Conservation (phyloP, 202 grass and related monocot species). For the Miscanthus sacchariflorus region DNA sequence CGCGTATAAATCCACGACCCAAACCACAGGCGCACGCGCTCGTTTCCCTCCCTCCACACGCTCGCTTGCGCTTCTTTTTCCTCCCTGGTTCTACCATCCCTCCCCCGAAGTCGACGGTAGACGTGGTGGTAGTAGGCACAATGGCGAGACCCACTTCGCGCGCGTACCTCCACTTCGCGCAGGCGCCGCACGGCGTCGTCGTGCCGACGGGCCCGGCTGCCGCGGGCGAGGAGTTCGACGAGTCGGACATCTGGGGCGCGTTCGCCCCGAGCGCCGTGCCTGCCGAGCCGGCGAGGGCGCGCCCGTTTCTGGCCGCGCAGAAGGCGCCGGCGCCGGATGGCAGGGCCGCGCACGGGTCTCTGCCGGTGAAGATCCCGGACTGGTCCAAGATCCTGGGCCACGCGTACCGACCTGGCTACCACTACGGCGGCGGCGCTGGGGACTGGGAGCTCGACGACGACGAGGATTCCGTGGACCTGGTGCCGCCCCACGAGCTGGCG, state of each 20-base stretch:
- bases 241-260: slow-evolving; percentile 81
- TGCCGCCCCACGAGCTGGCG: slow-evolving; percentile 90
- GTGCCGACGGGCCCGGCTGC: not conserved
- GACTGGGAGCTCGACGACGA: slow-evolving; percentile 59
- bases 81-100: not conserved
- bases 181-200: not conserved
- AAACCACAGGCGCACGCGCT: not conserved
- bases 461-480: not conserved
- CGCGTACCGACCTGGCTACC: slow-evolving; percentile 40
- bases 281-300: not conserved
- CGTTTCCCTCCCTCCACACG: not conserved
- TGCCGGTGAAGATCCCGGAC: slow-evolving; percentile 87
- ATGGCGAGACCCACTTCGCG: slow-evolving; percentile 63
- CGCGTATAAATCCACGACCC: slow-evolving; percentile 41
- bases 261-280: slow-evolving; percentile 12
- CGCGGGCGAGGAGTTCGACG: slow-evolving; percentile 71
- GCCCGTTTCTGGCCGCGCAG: not conserved
- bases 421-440: not conserved
- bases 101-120: too few relatives aligned
- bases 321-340: not conserved
- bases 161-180: slow-evolving; percentile 63
- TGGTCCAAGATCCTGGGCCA: slow-evolving; percentile 91
- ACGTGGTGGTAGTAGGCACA: not conserved
- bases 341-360: slow-evolving; percentile 43
- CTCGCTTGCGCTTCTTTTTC: not conserved